These are phyloP conservation scores for Psidium guajava DNA, from an alignment of 345 rosid species.

Conservation along the genomic window DNA sequence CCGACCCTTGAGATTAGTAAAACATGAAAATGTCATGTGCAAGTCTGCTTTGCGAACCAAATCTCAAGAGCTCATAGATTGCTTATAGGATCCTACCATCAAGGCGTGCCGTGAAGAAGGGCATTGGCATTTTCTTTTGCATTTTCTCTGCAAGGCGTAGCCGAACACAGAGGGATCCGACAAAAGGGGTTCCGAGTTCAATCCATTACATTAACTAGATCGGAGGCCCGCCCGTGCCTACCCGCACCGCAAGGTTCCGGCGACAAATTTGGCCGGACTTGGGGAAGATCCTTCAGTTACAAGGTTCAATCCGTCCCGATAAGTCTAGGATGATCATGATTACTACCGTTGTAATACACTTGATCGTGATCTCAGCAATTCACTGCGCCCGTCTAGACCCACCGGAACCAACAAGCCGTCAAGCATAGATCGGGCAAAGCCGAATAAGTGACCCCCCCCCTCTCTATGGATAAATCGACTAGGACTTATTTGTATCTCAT, in stretches of 20 bases:
- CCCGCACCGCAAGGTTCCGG: not conserved
- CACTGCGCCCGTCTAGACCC: not conserved
- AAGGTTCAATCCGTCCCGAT: not conserved
- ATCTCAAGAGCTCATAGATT: not conserved
- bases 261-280: not conserved
- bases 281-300: not conserved
- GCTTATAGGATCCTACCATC: not conserved
- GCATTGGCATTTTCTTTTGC: not conserved
- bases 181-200: too few species aligned
- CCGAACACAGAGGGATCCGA: not conserved
- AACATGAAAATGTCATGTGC: not conserved
- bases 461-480: not conserved
- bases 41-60: not conserved
- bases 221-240: too few species aligned
- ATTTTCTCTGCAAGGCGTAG: not conserved
- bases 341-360: not conserved
- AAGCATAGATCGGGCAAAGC: not conserved
- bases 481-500: not conserved
- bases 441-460: not conserved
- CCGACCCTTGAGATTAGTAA: not conserved
- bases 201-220: too few species aligned
- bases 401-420: not conserved
- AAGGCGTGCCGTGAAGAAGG: not conserved
- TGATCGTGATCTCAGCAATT: not conserved
- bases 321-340: not conserved